These are phyloP conservation scores for Rhizopogon hawkerae DNA, from an alignment of 1,284 basidiomycete genomes.

Conservation along the genomic window DNA sequence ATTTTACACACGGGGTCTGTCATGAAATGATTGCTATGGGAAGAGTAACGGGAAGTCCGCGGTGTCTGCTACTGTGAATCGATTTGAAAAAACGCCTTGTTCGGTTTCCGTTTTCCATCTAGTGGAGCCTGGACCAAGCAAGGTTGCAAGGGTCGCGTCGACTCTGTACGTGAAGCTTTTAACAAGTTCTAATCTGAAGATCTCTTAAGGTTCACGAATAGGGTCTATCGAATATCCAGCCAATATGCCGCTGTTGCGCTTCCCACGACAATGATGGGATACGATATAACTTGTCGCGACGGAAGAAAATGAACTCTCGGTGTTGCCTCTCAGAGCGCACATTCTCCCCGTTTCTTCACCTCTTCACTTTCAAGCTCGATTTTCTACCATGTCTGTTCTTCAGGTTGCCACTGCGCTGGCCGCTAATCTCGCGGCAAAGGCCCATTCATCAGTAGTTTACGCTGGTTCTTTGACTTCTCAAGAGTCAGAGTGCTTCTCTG, in stretches of 20 bases:
- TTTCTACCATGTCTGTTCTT: constrained; percentile 22
- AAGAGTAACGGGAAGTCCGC: neutral
- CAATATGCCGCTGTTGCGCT: constrained; percentile 2
- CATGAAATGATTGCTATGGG: too few species aligned
- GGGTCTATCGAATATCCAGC: too few species aligned
- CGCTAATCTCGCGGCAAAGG: constrained; percentile 21
- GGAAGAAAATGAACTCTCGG: constrained; percentile 8
- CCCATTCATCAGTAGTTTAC: constrained; percentile 16
- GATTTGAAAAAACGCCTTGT: neutral
- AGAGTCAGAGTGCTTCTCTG: constrained; percentile 11
- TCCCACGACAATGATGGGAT: constrained; percentile 19
- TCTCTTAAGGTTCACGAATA: too few species aligned
- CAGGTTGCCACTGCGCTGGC: constrained; percentile 14
- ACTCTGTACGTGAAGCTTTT: too few species aligned
- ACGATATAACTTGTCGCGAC: constrained; percentile 27
- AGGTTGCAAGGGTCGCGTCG: neutral
- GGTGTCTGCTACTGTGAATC: neutral
- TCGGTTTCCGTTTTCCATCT: neutral
- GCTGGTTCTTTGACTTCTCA: constrained; percentile 3
- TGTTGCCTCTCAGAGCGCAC: constrained; percentile 1
- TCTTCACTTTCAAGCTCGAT: constrained; percentile 1
- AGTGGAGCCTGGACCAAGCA: neutral
- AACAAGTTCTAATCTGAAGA: too few species aligned
- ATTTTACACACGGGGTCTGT: too few species aligned
- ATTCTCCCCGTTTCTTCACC: constrained; percentile 4